Conservation (phyloP, 495 filamentous ascomycete species). For the Penicillium canariense region DNA sequence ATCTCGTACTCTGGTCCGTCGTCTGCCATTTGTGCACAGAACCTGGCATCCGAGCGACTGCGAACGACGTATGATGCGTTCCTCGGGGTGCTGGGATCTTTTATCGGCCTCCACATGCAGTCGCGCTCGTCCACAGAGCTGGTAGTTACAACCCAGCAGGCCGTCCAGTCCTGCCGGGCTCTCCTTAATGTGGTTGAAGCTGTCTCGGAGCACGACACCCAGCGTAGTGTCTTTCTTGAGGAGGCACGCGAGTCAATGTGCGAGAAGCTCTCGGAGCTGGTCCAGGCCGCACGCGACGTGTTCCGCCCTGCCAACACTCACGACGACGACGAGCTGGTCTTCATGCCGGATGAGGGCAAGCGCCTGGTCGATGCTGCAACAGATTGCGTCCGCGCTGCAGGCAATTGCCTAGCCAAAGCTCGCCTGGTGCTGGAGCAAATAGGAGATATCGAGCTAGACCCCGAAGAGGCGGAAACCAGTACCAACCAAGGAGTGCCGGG, state of each 20-base stretch:
- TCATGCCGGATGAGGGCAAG: conserved; percentile 77
- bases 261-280: conserved; percentile 71
- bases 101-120: conserved; percentile 88
- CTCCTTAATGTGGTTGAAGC: conserved; percentile 79
- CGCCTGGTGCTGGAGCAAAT: conserved; percentile 83
- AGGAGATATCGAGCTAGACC: conserved; percentile 88
- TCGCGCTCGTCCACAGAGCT: conserved; percentile 84
- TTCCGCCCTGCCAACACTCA: conserved; percentile 60
- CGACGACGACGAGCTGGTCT: conserved; percentile 67
- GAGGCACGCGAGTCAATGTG: conserved; percentile 77
- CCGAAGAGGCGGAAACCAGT: conserved; percentile 46
- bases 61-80: conserved; percentile 78
- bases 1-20: conserved; percentile 52
- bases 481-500: conserved; percentile 10
- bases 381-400: conserved; percentile 82
- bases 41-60: conserved; percentile 65
- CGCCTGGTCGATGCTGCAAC: conserved; percentile 79
- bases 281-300: conserved; percentile 74
- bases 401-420: conserved; percentile 85
- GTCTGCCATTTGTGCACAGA: conserved; percentile 42
- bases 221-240: conserved; percentile 61
- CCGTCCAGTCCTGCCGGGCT: conserved; percentile 73
- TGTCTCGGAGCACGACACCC: conserved; percentile 72
- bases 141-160: conserved; percentile 70
- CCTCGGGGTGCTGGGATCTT: conserved; percentile 82